Percentiles rank a stretch among this genome's conserved stretches.
Evolutionary conservation across 2,329 filamentous ascomycete species (phyloP).

Genomic region (Neonectria magnoliae): DNA sequence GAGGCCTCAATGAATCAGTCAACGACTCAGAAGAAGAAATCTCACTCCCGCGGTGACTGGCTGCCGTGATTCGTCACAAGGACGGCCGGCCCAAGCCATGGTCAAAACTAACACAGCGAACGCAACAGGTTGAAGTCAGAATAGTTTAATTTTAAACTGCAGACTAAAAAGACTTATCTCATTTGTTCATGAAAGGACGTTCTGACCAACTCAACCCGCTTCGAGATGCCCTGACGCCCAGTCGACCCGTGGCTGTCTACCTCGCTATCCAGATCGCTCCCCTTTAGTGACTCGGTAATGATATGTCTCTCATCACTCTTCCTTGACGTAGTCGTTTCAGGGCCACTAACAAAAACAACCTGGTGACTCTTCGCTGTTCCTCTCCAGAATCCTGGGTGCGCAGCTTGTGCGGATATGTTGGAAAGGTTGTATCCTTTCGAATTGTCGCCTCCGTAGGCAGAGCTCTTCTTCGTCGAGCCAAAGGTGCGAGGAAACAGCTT

Average conservation of each 20-base stretch:
- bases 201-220: conserved; percentile 4
- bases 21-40: too few species aligned
- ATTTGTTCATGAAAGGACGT: conserved; percentile 1
- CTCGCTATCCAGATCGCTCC: conserved; percentile 15
- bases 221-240: conserved; percentile 11
- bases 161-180: not conserved
- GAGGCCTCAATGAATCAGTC: too few species aligned
- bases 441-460: conserved; percentile 13
- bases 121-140: not conserved
- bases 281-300: conserved; percentile 14
- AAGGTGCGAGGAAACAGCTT: conserved; percentile 30
- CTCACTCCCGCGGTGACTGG: too few species aligned
- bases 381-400: conserved; percentile 17
- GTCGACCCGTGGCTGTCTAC: not conserved
- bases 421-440: conserved; percentile 19
- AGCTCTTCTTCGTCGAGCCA: conserved; percentile 26
- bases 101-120: not conserved
- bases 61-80: not conserved
- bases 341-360: conserved; percentile 14
- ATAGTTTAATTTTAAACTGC: not conserved
- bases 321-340: not conserved
- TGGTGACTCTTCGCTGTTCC: conserved; percentile 3
- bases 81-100: too few species aligned
- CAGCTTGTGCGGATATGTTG: conserved; percentile 7
- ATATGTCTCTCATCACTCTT: conserved; percentile 21